Evolutionary conservation across 768 basidiomycete species (phyloP).

Genomic region (Boletus eberwhitei): DNA sequence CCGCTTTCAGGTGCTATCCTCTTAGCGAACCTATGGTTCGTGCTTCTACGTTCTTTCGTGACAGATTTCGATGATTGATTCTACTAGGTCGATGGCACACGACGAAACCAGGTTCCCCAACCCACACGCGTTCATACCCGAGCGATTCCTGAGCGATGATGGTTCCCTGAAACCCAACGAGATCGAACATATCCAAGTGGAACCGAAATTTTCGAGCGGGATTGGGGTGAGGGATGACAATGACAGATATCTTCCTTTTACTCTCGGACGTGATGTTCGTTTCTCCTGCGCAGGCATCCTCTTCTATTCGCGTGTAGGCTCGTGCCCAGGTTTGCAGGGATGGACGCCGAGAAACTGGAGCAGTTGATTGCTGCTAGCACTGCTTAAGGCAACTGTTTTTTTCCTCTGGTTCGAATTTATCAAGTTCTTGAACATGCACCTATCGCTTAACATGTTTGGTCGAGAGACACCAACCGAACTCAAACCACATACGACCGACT

Average conservation of each 20-base stretch:
- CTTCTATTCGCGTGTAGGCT: no score
- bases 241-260: no score
- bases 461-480: no score
- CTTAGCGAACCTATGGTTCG: constrained; percentile 12
- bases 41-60: not conserved
- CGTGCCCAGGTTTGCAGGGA: no score
- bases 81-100: constrained; percentile 14
- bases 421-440: no score
- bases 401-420: no score
- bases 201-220: constrained; percentile 26
- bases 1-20: not conserved
- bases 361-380: no score
- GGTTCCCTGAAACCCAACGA: constrained; percentile 12
- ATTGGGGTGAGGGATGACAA: constrained; percentile 19
- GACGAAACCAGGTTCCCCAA: constrained; percentile 32
- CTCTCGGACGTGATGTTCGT: not conserved
- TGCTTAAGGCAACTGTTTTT: no score
- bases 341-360: no score
- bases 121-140: constrained; percentile 35
- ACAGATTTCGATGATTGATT: not conserved
- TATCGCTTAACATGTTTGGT: no score
- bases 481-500: no score
- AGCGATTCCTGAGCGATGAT: constrained; percentile 34
- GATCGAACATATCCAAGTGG: constrained; percentile 3
- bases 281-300: no score